Percentiles rank a stretch among this genome's conserved stretches.
Evolutionary conservation across 441 rosid species (phyloP).

Genomic region (Gossypium davidsonii): DNA sequence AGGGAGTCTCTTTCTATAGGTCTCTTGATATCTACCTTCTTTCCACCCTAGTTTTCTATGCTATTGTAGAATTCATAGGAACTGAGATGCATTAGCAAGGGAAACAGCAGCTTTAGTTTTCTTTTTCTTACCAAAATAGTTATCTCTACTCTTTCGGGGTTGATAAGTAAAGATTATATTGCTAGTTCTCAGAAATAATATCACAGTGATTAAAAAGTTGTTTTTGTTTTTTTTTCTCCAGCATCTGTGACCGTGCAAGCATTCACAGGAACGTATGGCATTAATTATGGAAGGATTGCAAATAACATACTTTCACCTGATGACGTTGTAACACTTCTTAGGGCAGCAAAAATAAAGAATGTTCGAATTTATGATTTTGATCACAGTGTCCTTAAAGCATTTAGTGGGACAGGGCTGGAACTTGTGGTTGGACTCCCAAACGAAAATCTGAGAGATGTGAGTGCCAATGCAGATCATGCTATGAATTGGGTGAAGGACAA

Average conservation of each 20-base stretch:
- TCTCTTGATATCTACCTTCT: not conserved
- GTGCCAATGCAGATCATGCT: slow-evolving; percentile 59
- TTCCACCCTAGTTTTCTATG: not conserved
- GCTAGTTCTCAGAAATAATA: slow-evolving; percentile 4
- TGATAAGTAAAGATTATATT: not conserved
- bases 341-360: slow-evolving; percentile 71
- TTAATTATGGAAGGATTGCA: slow-evolving; percentile 89
- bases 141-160: not conserved
- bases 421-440: slow-evolving; percentile 80
- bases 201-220: slow-evolving; percentile 8
- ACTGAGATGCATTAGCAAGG: too few species aligned
- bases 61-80: too few species aligned
- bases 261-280: slow-evolving; percentile 82
- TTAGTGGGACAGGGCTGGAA: slow-evolving; percentile 78
- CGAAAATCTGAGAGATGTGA: slow-evolving; percentile 57
- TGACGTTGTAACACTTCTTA: slow-evolving; percentile 65
- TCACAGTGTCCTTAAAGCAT: slow-evolving; percentile 70
- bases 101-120: too few species aligned
- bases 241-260: slow-evolving; percentile 38
- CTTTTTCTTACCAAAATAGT: not conserved
- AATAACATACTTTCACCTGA: slow-evolving; percentile 88
- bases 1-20: not conserved
- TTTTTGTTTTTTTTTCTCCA: slow-evolving; percentile 18
- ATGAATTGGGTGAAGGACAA: slow-evolving; percentile 77
- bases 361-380: slow-evolving; percentile 79